phyloP scores from a whole-genome alignment of 75 land plant species.

The Selaginella moellendorffii region DNA sequence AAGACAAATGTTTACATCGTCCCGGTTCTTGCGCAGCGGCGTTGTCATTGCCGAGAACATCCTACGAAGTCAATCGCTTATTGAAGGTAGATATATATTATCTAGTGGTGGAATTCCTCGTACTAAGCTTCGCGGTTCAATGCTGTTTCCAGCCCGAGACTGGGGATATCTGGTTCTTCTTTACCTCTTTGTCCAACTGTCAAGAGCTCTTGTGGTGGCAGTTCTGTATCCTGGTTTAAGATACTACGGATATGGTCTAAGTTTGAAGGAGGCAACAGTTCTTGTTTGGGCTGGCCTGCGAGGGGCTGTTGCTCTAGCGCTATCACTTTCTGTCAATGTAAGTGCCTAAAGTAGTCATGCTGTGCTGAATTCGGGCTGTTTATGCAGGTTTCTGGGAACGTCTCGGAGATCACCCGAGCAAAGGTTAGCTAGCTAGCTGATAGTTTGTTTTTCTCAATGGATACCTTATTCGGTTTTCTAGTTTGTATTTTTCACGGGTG shows the following conservation, averaged over 20 bases:
- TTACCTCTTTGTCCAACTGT: slow-evolving; percentile 58
- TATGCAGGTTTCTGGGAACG: neutral
- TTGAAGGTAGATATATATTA: slow-evolving; percentile 22
- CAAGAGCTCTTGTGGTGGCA: slow-evolving; percentile 58
- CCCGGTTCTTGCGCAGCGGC: slow-evolving; percentile 38
- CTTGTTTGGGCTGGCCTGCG: slow-evolving; percentile 91
- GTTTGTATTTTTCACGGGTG: slow-evolving; percentile 94
- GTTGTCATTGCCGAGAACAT: slow-evolving; percentile 82
- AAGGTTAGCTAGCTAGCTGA: neutral
- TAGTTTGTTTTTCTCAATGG: neutral
- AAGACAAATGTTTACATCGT: neutral
- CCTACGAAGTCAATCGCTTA: slow-evolving; percentile 26
- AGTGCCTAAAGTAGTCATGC: too few relatives aligned
- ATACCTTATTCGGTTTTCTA: slow-evolving; percentile 16
- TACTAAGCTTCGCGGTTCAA: too few relatives aligned
- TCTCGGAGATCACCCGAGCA: neutral
- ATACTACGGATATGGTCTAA: slow-evolving; percentile 85
- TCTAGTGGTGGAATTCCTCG: neutral
- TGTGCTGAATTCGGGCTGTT: too few relatives aligned
- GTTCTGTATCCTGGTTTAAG: slow-evolving; percentile 47
- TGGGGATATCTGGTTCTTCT: slow-evolving; percentile 79
- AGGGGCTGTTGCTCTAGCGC: slow-evolving; percentile 88
- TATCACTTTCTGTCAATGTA: slow-evolving; percentile 69
- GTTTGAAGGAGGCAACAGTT: slow-evolving; percentile 76
- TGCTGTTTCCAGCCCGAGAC: slow-evolving; percentile 40